Evolutionary conservation across 805 yeast genomes (phyloP), one percentile per base, ranked within the genome.

Genomic region (Candida dendrica): DNA sequence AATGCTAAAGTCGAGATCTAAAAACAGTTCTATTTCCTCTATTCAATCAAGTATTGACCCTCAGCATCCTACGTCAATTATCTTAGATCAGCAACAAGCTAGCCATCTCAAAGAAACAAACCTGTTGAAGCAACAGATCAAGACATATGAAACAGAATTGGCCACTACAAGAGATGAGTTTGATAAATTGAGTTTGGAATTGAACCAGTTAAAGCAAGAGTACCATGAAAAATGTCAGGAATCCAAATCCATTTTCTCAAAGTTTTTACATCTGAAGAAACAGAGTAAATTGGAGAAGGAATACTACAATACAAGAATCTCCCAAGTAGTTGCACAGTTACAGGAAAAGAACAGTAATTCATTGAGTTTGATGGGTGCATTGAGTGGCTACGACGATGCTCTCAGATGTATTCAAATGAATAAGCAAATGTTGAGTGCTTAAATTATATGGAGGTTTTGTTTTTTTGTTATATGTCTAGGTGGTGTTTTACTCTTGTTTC

Each of bases 11-110:
- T 7, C 50, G 49, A 16, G 47, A 47, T 40, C 39, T 9, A 40
- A 31, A 36, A 40, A 36, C 19, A 54, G 49, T 15, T 51, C 54
- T 2, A 45, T 51, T 45, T 39, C 44, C 3, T 48, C 59, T 1
- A 35, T 50, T 10, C 34, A 27, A 11, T 20, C 42, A 5, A 40
- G 16, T 35, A 14, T 40, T 3, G 35, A 32, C 19, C 18, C 34
- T 5, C 19, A 32, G 10, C 18, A 32, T 11, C 14, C 8, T 16
- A 10, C 18, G 2, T 27, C 30, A 4, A 13, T 27, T 11, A 27
- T 27, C 10, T 11, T 32, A 8, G 19, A 32, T 32, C 34, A 32
- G 4, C 34, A 32, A 32, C 34, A 32, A 13, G 13, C 30, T 27
- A 27, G 30, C 13, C 30, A 27, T 32, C 11, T 16, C 8, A 34